These are phyloP conservation scores for Ogataea haglerorum DNA, from an alignment of 805 yeast species.

Conservation along the genomic window DNA sequence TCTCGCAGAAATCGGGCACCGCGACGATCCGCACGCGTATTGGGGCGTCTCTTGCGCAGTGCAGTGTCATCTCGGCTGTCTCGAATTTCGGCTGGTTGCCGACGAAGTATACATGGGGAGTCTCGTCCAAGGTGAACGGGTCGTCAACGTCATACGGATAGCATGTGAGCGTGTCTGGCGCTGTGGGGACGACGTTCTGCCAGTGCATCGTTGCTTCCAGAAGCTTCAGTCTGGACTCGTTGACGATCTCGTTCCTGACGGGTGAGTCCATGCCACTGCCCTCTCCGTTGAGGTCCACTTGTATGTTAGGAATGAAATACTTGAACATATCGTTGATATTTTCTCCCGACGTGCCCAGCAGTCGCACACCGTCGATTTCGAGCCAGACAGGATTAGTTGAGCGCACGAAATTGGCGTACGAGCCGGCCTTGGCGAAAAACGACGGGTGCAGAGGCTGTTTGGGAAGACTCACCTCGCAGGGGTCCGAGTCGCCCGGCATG, in stretches of 20 bases:
- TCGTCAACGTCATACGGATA: slow-evolving; percentile 76
- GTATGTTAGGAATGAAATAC: slow-evolving; percentile 49
- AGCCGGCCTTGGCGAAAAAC: slow-evolving; percentile 46
- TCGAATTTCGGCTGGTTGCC: slow-evolving; percentile 77
- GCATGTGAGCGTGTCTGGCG: slow-evolving; percentile 92
- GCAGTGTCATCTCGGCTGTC: slow-evolving; percentile 38
- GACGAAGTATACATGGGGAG: slow-evolving; percentile 82
- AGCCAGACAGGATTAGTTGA: slow-evolving; percentile 76
- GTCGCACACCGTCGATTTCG: slow-evolving; percentile 50
- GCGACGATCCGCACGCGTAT: slow-evolving; percentile 50
- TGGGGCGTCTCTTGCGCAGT: slow-evolving; percentile 28
- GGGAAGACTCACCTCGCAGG: slow-evolving; percentile 80
- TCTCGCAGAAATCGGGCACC: slow-evolving; percentile 65
- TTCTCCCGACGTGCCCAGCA: slow-evolving; percentile 82
- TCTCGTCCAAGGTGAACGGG: slow-evolving; percentile 75
- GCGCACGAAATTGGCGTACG: slow-evolving; percentile 37
- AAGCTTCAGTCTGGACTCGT: slow-evolving; percentile 54
- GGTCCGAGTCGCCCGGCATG: slow-evolving; percentile 85
- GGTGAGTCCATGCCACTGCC: slow-evolving; percentile 22
- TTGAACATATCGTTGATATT: slow-evolving; percentile 73
- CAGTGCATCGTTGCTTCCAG: slow-evolving; percentile 70
- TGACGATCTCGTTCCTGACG: slow-evolving; percentile 37
- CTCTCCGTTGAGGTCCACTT: slow-evolving; percentile 22
- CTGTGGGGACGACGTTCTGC: slow-evolving; percentile 90
- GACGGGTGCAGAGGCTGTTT: slow-evolving; percentile 88